phyloP scores from a whole-genome alignment of 139 green algal species.

The Deuterostichococcus epilithicus region DNA sequence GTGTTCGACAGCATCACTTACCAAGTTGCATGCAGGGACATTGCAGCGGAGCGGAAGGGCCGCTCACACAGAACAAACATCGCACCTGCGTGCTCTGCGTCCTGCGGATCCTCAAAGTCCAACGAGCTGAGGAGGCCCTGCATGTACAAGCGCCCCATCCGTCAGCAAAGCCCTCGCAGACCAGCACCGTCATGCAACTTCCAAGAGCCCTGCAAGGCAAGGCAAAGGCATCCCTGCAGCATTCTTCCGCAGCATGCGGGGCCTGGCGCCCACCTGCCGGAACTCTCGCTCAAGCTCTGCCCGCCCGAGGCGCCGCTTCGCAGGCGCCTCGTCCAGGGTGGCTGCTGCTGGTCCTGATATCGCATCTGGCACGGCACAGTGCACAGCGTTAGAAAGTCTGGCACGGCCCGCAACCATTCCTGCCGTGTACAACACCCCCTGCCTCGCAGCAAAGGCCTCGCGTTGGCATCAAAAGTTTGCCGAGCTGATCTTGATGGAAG shows the following conservation, averaged over 20 bases:
- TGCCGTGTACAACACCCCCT: too few species aligned
- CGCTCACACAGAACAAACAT: background rate
- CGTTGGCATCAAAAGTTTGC: too few species aligned
- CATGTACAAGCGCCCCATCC: background rate
- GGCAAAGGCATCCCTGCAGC: too few species aligned
- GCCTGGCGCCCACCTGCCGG: background rate
- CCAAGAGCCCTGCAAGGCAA: background rate
- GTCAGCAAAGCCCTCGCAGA: background rate
- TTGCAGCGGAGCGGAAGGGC: too few species aligned
- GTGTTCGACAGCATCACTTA: too few species aligned
- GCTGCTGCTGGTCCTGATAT: background rate
- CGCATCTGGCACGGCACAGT: too few species aligned
- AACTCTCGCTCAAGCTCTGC: background rate
- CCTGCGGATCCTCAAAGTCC: background rate
- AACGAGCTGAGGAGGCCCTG: background rate
- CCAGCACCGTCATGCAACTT: background rate
- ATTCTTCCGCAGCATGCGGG: too few species aligned
- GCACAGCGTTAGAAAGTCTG: too few species aligned
- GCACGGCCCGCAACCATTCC: too few species aligned
- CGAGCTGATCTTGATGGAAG: too few species aligned
- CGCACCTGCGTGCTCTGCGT: background rate
- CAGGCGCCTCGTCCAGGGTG: slow-evolving; percentile 9
- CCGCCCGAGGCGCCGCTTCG: slow-evolving; percentile 33
- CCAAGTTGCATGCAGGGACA: too few species aligned
- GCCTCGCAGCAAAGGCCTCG: too few species aligned